A percentile compares a stretch with the other conserved stretches of the same genome.
These are phyloP conservation scores for Vitis amurensis DNA, from an alignment of 164 flowering plant species.

Conservation along the genomic window DNA sequence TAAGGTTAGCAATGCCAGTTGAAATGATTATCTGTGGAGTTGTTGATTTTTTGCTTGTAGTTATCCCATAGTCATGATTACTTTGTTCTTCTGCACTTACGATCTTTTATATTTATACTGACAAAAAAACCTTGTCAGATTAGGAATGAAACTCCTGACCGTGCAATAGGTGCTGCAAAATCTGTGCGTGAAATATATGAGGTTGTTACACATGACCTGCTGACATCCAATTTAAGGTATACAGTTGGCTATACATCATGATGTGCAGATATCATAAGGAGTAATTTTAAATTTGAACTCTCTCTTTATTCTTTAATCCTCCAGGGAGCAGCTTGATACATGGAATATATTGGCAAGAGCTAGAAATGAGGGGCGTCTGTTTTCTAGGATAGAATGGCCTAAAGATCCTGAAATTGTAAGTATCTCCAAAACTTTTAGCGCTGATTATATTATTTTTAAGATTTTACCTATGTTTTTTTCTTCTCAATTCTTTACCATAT, in stretches of 20 bases:
- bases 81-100: neutral
- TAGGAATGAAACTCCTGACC: constrained; percentile 69
- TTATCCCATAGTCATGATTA: neutral
- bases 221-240: constrained; percentile 81
- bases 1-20: no score
- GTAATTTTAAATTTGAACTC: neutral
- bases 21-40: no score
- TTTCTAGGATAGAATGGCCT: constrained; percentile 91
- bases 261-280: neutral
- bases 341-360: constrained; percentile 88
- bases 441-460: neutral
- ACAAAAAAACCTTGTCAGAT: constrained; percentile 34
- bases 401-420: constrained; percentile 87
- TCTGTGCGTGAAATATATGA: constrained; percentile 85
- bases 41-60: no score
- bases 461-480: neutral
- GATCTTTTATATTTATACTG: neutral
- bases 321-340: constrained; percentile 94
- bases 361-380: constrained; percentile 86
- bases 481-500: neutral
- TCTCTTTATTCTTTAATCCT: neutral
- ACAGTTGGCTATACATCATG: neutral
- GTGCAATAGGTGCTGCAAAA: constrained; percentile 82
- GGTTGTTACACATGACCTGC: constrained; percentile 91
- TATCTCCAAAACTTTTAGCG: neutral